Conservation (phyloP, 148 eudicot species). For the Heliamphora exappendiculata region DNA sequence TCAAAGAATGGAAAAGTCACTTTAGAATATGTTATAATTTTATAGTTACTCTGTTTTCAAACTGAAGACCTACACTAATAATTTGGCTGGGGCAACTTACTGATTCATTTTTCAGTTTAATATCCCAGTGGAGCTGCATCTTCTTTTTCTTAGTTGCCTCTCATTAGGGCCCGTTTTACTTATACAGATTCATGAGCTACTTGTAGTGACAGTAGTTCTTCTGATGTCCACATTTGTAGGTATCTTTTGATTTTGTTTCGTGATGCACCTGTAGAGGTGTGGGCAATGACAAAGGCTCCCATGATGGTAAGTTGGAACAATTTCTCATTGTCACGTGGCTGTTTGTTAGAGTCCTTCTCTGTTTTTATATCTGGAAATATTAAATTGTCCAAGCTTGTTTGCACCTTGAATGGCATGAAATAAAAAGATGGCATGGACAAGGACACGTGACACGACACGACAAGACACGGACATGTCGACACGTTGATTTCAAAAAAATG, state of each 20-base stretch:
- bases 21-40: too few species aligned
- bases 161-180: background rate
- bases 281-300: slow-evolving; percentile 99
- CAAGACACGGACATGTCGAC: too few species aligned
- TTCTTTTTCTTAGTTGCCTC: background rate
- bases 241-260: slow-evolving; percentile 89
- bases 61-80: too few species aligned
- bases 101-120: background rate
- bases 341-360: background rate
- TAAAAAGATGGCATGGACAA: too few species aligned
- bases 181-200: background rate
- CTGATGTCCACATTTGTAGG: slow-evolving; percentile 35
- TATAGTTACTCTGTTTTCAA: too few species aligned
- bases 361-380: background rate
- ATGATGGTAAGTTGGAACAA: slow-evolving; percentile 64
- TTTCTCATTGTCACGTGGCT: background rate
- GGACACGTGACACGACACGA: too few species aligned
- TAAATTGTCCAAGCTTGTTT: background rate
- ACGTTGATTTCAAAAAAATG: too few species aligned
- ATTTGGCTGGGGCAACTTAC: background rate
- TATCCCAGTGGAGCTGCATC: background rate
- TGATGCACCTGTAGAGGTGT: slow-evolving; percentile 99
- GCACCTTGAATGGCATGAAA: background rate
- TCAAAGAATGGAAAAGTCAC: too few species aligned
- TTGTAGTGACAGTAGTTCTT: slow-evolving; percentile 10